Evolutionary conservation across 441 rosid species (phyloP), one percentile per base, ranked within the genome.

Genomic region (Aquilaria agallochum): DNA sequence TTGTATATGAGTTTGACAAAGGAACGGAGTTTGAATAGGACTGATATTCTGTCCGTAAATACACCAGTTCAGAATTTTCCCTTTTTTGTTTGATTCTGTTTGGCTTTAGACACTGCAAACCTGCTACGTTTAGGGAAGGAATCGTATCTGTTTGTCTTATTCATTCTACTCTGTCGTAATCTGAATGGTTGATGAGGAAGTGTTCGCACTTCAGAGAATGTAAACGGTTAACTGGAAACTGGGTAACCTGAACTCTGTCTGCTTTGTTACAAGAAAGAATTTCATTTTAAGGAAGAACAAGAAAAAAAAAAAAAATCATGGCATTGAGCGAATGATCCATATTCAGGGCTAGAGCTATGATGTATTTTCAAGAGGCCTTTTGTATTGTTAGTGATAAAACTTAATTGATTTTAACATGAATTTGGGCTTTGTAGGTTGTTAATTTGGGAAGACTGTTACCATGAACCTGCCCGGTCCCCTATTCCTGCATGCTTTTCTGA

Each of bases 381-480:
- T 10, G 45, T 40, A 40, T 40, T 40, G 45, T 10, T 5, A 20
- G 27, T 20, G 27, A 20, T 20, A 20, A 20, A 20, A 20, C 27
- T 20, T 20, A 40, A 40, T 7, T 40, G 45, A 40, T 40, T 40
- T 40, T 40, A 40, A 40, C 45, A 7, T 40, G 5, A 50, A 27
- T 47, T 30, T 56, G 32, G 45, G 12, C 48, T 42, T 46, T 64
- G 66, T 77, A 91, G 97, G 75, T 79, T 91, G 65, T 72, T 91
- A 67, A 84, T 91, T 55, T 94, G 97, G 97, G 99, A 94, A 74
- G 97, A 87, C 71, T 87, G 88, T 64, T 77, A 83, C 60, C 69
- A 70, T 34, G 84, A 84, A 75, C 67, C 84, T 6, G 47, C 58
- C 11, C 69, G 68, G 52, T 56, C 65, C 67, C 68, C 80, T 4